These are phyloP conservation scores for Ophiosphaerella narmari DNA, from an alignment of 2,329 filamentous ascomycete genomes.

Conservation along the genomic window DNA sequence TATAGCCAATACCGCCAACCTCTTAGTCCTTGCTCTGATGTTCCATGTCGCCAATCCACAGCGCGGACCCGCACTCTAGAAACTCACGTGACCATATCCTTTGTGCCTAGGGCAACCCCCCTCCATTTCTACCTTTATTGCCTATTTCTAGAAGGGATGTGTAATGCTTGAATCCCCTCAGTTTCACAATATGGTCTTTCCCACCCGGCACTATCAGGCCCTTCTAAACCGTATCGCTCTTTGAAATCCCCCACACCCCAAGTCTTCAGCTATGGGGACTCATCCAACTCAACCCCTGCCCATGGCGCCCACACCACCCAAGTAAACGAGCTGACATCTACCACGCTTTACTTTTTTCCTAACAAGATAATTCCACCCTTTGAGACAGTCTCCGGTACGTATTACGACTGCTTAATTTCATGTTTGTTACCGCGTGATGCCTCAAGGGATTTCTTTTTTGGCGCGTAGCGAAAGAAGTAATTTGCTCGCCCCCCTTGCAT, in stretches of 20 bases:
- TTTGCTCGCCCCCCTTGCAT: constrained; percentile 77
- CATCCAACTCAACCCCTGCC: constrained; percentile 67
- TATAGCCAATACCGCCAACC: no score
- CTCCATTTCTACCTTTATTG: constrained; percentile 28
- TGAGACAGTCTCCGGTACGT: constrained; percentile 73
- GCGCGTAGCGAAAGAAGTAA: constrained; percentile 80
- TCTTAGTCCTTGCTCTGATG: no score
- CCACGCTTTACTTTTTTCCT: constrained; percentile 63
- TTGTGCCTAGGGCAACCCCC: constrained; percentile 1
- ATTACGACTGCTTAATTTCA: constrained; percentile 79
- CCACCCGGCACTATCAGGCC: constrained; percentile 50
- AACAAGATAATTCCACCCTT: constrained; percentile 56
- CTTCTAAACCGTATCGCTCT: constrained; percentile 56
- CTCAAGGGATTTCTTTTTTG: constrained; percentile 77
- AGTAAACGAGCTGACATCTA: constrained; percentile 75
- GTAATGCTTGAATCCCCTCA: constrained; percentile 27
- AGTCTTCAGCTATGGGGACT: constrained; percentile 63
- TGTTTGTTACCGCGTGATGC: constrained; percentile 78
- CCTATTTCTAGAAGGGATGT: constrained; percentile 32
- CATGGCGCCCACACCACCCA: constrained; percentile 69
- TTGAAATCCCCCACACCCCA: constrained; percentile 53
- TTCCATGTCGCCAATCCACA: no score
- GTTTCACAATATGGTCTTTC: constrained; percentile 29
- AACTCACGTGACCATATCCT: no score
- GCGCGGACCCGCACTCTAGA: no score